These are phyloP conservation scores for Elsinoe perseae DNA, from an alignment of 2,329 filamentous ascomycete genomes.

Conservation along the genomic window DNA sequence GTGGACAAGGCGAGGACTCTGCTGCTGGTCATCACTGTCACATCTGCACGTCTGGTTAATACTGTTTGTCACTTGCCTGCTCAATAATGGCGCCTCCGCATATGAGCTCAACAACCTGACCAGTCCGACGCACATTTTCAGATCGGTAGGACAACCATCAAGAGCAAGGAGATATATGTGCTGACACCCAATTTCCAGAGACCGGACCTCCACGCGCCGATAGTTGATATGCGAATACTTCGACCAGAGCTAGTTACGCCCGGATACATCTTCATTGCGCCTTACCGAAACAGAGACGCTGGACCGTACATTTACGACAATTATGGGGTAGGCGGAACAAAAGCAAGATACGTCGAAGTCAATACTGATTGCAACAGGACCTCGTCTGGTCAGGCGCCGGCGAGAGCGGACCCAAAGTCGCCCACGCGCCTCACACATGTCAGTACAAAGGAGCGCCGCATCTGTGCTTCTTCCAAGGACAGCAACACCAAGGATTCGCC, in stretches of 20 bases:
- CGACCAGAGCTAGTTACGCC: conserved; percentile 33
- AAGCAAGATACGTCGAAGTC: background rate
- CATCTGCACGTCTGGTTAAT: background rate
- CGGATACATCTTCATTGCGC: conserved; percentile 46
- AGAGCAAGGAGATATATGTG: background rate
- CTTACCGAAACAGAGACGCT: conserved; percentile 42
- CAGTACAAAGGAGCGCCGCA: conserved; percentile 42
- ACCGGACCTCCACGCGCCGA: conserved; percentile 34
- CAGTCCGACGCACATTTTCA: conserved; percentile 31
- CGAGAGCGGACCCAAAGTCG: conserved; percentile 41
- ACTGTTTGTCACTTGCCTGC: background rate
- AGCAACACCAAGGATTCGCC: conserved; percentile 46
- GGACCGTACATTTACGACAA: conserved; percentile 48
- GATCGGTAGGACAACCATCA: conserved; percentile 26
- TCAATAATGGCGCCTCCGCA: conserved; percentile 17
- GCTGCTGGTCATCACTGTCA: background rate
- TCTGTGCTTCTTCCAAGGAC: conserved; percentile 47
- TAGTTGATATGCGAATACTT: conserved; percentile 29
- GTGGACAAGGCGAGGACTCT: conserved; percentile 3
- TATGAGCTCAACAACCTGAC: conserved; percentile 29
- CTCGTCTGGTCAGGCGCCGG: conserved; percentile 46
- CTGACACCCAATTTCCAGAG: conserved; percentile 25
- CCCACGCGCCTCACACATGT: conserved; percentile 44
- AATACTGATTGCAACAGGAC: conserved; percentile 29
- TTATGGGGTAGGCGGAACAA: conserved; percentile 33